phyloP scores from a whole-genome alignment of 2,329 filamentous ascomycete species.

The Fusarium illudens region DNA sequence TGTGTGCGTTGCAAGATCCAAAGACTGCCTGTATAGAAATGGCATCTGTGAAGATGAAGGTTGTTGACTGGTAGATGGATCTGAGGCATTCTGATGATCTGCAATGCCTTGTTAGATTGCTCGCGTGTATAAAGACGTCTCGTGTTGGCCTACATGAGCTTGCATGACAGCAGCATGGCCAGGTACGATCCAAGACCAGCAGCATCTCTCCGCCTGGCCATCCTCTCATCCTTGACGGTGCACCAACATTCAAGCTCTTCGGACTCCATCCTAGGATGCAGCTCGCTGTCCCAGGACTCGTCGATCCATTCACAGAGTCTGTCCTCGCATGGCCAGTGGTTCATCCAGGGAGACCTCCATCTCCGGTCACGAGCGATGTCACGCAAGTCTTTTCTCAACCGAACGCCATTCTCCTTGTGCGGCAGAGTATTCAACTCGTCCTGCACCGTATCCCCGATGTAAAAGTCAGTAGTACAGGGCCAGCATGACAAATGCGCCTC shows the following conservation, averaged over 20 bases:
- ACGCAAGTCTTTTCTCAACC: no score
- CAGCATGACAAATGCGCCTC: background rate
- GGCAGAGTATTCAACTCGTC: background rate
- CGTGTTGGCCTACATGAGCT: background rate
- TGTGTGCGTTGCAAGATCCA: background rate
- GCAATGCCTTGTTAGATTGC: background rate
- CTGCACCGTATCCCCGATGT: background rate
- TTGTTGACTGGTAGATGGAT: background rate
- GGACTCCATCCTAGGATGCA: background rate
- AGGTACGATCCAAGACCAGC: background rate
- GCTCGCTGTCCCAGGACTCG: background rate
- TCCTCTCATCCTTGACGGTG: background rate
- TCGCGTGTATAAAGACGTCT: no score
- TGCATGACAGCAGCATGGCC: background rate
- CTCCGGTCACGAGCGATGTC: background rate
- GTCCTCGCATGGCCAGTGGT: background rate
- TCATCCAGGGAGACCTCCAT: background rate
- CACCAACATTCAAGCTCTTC: background rate
- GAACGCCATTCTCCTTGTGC: no score
- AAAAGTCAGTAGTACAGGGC: background rate
- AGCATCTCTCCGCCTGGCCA: background rate
- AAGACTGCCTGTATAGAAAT: background rate
- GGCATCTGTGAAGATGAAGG: background rate
- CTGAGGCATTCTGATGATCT: background rate
- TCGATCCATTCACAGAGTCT: background rate